Base-by-base conservation (phyloP, 495 filamentous ascomycete species). In the Hypoxylon crocopeplum region DNA sequence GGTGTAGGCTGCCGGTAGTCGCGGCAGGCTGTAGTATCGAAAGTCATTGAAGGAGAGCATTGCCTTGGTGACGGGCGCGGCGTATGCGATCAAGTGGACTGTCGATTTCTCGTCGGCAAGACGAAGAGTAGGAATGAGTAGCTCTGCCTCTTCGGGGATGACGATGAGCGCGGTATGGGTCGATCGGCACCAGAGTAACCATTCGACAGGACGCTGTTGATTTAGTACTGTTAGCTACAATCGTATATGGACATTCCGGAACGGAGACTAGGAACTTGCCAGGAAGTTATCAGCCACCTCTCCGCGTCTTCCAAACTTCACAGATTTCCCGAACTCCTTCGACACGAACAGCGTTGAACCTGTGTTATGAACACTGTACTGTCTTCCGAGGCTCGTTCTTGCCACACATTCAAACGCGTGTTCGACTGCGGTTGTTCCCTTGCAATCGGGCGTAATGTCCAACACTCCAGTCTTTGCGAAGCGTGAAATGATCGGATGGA, bases 21-120 rank as follows among this genome's bases (percentile, higher is more conserved):
- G n/a, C 0, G 84, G 83, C 2, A 82, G 57, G 5, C 72, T 64
- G 58, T 81, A 81, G 62, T 76, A 83, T 5, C 57, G 29, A 0
- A 86, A 66, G 12, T 42, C 56, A 41, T 83, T 81, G 65, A 86
- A 84, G 15, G 70, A 64, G 0, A 81, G 56, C 84, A 86, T 86
- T 1, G 68, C 69, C 22, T 71, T 71, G 0, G 81, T 84, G 5
- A 83, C 72, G 0, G 82, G 82, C 3, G 82, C 76, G 0, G 82
- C 75, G 36, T 86, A 86, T 0, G 75, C 46, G 16, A 84, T 69
- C 0, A 87, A 62, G 54, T 84, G 67, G 5, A 58, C 45, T 1
- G 10, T 13, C 1, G 40, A 20, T 1, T 37, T 17, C 8, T 10
- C 21, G 11, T 12, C 30, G 1, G 8, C 24, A 4, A 1, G 19